A percentile compares a stretch with the other conserved stretches of the same genome.
Conservation (phyloP, 805 yeast genomes). For the Schizosaccharomyces octosporus region DNA sequence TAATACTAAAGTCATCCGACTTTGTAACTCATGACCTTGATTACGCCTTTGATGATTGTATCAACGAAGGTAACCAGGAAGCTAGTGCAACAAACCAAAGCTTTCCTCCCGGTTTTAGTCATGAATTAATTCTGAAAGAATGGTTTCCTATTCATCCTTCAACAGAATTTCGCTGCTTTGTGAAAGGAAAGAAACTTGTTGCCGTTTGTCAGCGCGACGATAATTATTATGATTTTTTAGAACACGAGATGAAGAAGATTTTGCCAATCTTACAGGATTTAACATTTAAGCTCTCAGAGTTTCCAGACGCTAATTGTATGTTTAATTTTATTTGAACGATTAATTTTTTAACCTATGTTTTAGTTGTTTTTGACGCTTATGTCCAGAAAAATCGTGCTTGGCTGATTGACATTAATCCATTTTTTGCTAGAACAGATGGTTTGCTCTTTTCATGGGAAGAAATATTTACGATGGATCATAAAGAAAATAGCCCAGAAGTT, state of each 20-base stretch:
- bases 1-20: slow-evolving; percentile 65
- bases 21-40: slow-evolving; percentile 68
- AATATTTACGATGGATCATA: slow-evolving; percentile 21
- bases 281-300: slow-evolving; percentile 24
- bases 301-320: slow-evolving; percentile 18
- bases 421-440: slow-evolving; percentile 46
- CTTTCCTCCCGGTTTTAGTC: slow-evolving; percentile 9
- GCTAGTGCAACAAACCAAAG: not conserved
- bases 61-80: slow-evolving; percentile 9
- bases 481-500: slow-evolving; percentile 15
- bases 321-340: slow-evolving; percentile 8
- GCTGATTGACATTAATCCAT: slow-evolving; percentile 73
- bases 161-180: slow-evolving; percentile 72
- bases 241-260: slow-evolving; percentile 24
- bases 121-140: slow-evolving; percentile 51
- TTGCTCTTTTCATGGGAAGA: slow-evolving; percentile 71
- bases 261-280: slow-evolving; percentile 26
- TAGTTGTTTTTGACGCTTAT: slow-evolving; percentile 51
- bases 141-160: slow-evolving; percentile 78
- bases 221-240: slow-evolving; percentile 53
- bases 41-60: slow-evolving; percentile 34
- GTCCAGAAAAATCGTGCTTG: slow-evolving; percentile 39
- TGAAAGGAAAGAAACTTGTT: slow-evolving; percentile 33
- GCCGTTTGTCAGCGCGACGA: slow-evolving; percentile 73
- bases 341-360: slow-evolving; percentile 9